Evolutionary conservation across 805 yeast species (phyloP).

Genomic region (Suhomyces emberorum): DNA sequence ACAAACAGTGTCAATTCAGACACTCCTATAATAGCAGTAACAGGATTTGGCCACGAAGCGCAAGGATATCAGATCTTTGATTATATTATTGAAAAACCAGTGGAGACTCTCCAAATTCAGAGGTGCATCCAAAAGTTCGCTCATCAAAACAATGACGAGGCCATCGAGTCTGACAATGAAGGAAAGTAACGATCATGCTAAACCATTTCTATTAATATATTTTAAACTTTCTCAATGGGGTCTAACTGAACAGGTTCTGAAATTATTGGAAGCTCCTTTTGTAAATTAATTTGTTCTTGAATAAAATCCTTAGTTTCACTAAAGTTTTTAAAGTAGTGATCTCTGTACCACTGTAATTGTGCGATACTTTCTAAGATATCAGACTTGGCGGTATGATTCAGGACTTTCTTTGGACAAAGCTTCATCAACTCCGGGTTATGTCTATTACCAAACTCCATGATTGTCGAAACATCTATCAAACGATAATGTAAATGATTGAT

Average conservation of each 20-base stretch:
- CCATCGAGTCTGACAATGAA: conserved; percentile 26
- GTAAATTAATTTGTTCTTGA: no score
- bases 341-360: conserved; percentile 75
- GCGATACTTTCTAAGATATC: conserved; percentile 88
- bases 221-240: no score
- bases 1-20: conserved; percentile 75
- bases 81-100: conserved; percentile 73
- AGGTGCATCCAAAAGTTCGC: conserved; percentile 19
- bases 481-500: conserved; percentile 65
- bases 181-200: conserved; percentile 8
- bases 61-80: conserved; percentile 52
- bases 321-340: conserved; percentile 51
- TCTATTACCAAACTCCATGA: conserved; percentile 76
- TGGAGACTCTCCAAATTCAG: conserved; percentile 21
- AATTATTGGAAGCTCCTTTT: no score
- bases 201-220: no score
- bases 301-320: conserved; percentile 13
- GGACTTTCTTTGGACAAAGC: conserved; percentile 58
- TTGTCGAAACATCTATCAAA: conserved; percentile 82
- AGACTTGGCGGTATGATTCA: conserved; percentile 79
- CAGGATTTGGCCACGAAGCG: conserved; percentile 72
- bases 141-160: conserved; percentile 18
- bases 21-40: conserved; percentile 75
- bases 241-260: no score
- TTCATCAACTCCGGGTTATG: conserved; percentile 65